Evolutionary conservation across 768 basidiomycete genomes (phyloP), one percentile per base, ranked within the genome.

Genomic region (Boletus speciosus): DNA sequence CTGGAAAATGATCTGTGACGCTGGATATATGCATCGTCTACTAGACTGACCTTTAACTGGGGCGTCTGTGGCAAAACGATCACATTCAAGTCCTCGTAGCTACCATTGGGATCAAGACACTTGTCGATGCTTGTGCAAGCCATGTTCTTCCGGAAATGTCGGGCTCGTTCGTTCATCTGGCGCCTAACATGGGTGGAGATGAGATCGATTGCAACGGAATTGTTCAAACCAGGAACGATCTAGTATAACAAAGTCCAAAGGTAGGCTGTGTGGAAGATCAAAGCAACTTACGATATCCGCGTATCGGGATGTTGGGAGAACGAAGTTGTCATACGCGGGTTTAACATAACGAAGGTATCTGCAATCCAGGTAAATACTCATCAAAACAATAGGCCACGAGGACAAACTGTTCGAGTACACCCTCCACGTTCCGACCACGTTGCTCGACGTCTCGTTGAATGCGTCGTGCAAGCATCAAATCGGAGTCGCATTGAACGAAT

Each of bases 201-300:
- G 37, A 99, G 78, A 56, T 97, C 95, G 51, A 97, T 93, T 4
- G 96, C 94, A 10, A 96, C 87, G 21, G 81, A 69, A 64, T 98
- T 98, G 59, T 93, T 84, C 4, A 83, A 82, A 3, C 96, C 96
- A 2, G 95, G 95, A n/a, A 99, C 95, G 59, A 98, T 95, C 94
- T 96, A 56, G n/a, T 48, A 32, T 38, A 52, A 29, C 21, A 34
- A 39, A 46, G 9, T 42, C 46, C 49, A 44, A 23, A 38, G 43
- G 32, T 38, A 31, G 41, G 10, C 19, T 15, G 39, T 34, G 4
- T 23, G 16, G 19, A 31, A 23, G 29, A 54, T 40, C 15, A 45
- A 38, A 53, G 34, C 25, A 19, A 52, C 66, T 44, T 60, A 94
- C 93, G 36, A 99, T 92, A 66, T 99, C 94, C 3, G 96, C 96